Percentiles rank a stretch among this genome's conserved stretches.
These are phyloP conservation scores for Cordyceps cicadae DNA, from an alignment of 2,329 filamentous ascomycete species.

Conservation along the genomic window DNA sequence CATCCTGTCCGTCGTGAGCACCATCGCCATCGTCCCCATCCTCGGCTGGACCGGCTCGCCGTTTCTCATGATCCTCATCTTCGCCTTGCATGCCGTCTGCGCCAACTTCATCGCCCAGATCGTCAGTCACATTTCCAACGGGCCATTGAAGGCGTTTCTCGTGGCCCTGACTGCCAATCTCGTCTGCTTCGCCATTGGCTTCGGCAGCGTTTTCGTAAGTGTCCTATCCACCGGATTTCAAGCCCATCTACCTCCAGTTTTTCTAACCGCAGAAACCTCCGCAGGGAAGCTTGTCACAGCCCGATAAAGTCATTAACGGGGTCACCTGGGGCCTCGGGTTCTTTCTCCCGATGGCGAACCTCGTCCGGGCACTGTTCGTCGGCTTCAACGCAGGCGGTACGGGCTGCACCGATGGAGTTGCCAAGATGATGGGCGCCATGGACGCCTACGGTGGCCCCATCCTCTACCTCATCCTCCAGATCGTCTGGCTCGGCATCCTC, in stretches of 20 bases:
- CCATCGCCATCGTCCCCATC: slow-evolving; percentile 18
- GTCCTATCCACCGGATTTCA: too few species aligned
- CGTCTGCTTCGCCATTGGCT: slow-evolving; percentile 62
- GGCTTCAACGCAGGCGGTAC: slow-evolving; percentile 71
- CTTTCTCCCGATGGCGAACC: slow-evolving; percentile 27
- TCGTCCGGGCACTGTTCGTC: slow-evolving; percentile 63
- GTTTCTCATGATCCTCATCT: slow-evolving; percentile 67
- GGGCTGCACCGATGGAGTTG: slow-evolving; percentile 58
- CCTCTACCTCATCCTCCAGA: slow-evolving; percentile 66
- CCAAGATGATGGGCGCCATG: slow-evolving; percentile 56
- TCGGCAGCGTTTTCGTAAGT: slow-evolving; percentile 14
- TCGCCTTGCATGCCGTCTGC: slow-evolving; percentile 68
- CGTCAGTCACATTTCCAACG: slow-evolving; percentile 52
- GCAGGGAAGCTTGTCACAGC: slow-evolving; percentile 7
- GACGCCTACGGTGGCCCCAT: slow-evolving; percentile 70
- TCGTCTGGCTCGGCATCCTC: slow-evolving; percentile 55
- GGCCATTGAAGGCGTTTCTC: slow-evolving; percentile 63
- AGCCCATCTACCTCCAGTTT: too few species aligned
- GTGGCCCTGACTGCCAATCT: slow-evolving; percentile 57
- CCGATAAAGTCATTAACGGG: slow-evolving; percentile 13
- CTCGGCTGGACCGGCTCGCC: slow-evolving; percentile 56
- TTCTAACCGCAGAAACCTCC: neutral
- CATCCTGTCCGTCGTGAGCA: slow-evolving; percentile 49
- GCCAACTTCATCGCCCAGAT: slow-evolving; percentile 62
- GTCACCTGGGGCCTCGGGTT: slow-evolving; percentile 15